These are phyloP conservation scores for Ormosia semicastrata DNA, from an alignment of 306 rosid genomes.

Conservation along the genomic window DNA sequence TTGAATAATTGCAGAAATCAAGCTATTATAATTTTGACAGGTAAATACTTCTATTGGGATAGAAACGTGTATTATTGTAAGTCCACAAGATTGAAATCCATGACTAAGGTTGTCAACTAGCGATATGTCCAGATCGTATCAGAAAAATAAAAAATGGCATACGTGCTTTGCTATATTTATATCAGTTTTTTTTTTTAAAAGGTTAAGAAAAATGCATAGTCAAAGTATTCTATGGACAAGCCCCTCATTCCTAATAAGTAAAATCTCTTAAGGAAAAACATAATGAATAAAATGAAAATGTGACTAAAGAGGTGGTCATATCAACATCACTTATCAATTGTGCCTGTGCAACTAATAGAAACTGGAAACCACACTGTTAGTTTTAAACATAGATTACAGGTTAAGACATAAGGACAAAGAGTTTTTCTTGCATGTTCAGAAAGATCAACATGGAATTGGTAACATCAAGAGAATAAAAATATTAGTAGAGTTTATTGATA, in stretches of 20 bases:
- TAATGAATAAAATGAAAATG: neutral
- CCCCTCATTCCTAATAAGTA: neutral
- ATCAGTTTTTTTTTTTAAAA: neutral
- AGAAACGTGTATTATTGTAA: neutral
- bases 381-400: constrained; percentile 9
- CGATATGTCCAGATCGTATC: neutral
- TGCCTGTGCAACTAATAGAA: neutral
- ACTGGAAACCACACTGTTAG: neutral
- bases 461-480: neutral
- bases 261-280: neutral
- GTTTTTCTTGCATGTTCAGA: neutral
- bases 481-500: neutral
- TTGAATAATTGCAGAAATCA: constrained; percentile 16
- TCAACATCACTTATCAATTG: neutral
- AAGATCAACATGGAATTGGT: constrained; percentile 19
- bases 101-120: constrained; percentile 12
- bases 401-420: neutral
- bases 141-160: constrained; percentile 12
- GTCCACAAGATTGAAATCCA: neutral
- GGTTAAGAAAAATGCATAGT: neutral
- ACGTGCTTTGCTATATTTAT: neutral
- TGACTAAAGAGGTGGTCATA: neutral
- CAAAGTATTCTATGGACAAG: neutral
- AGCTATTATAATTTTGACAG: constrained; percentile 17
- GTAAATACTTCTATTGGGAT: constrained; percentile 15